Conservation (phyloP, 345 rosid genomes). For the Arabis hirsuta region DNA sequence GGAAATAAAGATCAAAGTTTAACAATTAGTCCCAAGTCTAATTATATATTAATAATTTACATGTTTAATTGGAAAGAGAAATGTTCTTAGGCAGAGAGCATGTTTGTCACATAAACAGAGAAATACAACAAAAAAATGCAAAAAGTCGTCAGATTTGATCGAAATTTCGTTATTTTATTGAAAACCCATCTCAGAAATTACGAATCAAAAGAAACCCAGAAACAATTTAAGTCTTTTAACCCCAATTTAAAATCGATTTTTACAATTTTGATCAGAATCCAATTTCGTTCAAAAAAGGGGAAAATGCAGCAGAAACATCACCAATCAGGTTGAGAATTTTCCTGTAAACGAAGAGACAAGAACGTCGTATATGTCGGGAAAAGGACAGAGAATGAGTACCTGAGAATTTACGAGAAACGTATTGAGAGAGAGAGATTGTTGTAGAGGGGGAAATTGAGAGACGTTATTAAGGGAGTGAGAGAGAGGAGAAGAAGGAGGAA, state of each 20-base stretch:
- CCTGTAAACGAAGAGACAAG: neutral
- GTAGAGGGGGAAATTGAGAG: conserved; percentile 5
- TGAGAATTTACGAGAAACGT: conserved; percentile 21
- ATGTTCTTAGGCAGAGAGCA: conserved; percentile 32
- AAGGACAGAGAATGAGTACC: conserved; percentile 29
- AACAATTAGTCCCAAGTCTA: conserved; percentile 1
- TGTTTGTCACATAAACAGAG: conserved; percentile 29
- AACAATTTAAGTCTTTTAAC: neutral
- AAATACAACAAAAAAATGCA: conserved; percentile 15
- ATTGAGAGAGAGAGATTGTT: conserved; percentile 9
- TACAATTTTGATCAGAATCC: conserved; percentile 8
- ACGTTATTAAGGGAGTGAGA: conserved; percentile 17
- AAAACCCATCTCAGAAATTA: conserved; percentile 23
- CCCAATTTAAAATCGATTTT: neutral
- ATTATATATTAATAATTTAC: conserved; percentile 5
- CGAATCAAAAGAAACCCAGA: conserved; percentile 33
- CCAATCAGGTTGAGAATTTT: neutral
- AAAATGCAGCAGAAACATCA: conserved; percentile 12
- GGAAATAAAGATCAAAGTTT: neutral
- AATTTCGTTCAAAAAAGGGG: neutral
- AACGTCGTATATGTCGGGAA: neutral
- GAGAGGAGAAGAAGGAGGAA: conserved; percentile 5
- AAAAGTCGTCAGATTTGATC: conserved; percentile 39
- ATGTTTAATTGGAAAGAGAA: conserved; percentile 30
- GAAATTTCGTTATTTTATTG: conserved; percentile 7